These are phyloP conservation scores for Epichloe typhina DNA, from an alignment of 2,329 filamentous ascomycete genomes.

Conservation along the genomic window DNA sequence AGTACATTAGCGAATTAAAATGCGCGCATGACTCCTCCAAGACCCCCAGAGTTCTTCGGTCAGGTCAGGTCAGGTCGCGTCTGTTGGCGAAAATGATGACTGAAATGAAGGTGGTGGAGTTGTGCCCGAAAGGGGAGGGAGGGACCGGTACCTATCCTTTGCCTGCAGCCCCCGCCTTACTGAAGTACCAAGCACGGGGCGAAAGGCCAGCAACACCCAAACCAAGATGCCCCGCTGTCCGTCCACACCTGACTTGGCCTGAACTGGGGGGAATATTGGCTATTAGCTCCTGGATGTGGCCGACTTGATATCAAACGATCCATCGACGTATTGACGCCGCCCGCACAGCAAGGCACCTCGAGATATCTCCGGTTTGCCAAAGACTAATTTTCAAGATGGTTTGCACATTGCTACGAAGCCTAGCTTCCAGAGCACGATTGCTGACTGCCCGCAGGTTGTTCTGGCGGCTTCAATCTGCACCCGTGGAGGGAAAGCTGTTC, in stretches of 20 bases:
- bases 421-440: not conserved
- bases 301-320: not conserved
- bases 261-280: not conserved
- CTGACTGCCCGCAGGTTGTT: conserved; percentile 55
- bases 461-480: conserved; percentile 98
- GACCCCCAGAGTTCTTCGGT: no score
- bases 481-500: conserved; percentile 87
- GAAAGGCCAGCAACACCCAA: not conserved
- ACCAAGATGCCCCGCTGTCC: conserved; percentile 2
- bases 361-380: not conserved
- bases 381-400: conserved; percentile 26
- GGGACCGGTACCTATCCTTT: not conserved
- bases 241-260: not conserved
- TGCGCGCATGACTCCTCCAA: no score
- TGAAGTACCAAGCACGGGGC: not conserved
- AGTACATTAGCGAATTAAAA: no score
- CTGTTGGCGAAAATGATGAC: not conserved
- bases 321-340: not conserved
- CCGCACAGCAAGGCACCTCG: not conserved
- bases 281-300: not conserved
- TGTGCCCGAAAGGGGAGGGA: not conserved
- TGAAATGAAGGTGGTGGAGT: not conserved
- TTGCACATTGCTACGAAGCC: conserved; percentile 9
- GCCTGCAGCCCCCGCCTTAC: not conserved
- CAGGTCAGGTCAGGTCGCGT: no score